phyloP scores from a whole-genome alignment of 768 basidiomycete genomes.

The Fistulinella prunicolor region DNA sequence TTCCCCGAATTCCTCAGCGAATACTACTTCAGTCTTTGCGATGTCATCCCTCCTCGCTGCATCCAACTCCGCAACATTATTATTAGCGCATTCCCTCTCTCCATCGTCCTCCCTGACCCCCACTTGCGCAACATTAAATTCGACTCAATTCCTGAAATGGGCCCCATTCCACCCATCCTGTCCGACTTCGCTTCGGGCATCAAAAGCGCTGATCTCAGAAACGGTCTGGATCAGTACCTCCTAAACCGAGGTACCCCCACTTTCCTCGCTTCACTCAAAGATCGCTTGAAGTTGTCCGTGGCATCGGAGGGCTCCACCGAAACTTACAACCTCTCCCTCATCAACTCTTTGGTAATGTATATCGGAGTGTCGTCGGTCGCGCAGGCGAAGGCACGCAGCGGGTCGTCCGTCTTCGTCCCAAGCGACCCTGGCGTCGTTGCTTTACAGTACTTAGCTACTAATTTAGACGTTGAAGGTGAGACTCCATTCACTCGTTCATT shows the following conservation, averaged over 20 bases:
- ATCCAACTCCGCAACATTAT: constrained; percentile 96
- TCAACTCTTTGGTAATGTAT: constrained; percentile 95
- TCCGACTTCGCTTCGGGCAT: constrained; percentile 88
- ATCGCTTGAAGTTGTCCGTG: constrained; percentile 58
- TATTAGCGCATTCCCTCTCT: constrained; percentile 89
- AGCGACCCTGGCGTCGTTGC: constrained; percentile 83
- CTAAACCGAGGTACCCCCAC: constrained; percentile 69
- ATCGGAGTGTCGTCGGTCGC: constrained; percentile 92
- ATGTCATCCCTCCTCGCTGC: constrained; percentile 88
- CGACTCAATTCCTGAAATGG: constrained; percentile 84
- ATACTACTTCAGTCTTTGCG: constrained; percentile 94
- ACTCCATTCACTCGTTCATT: background rate
- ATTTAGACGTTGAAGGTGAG: constrained; percentile 89
- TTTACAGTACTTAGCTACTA: constrained; percentile 76
- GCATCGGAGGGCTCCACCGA: constrained; percentile 48
- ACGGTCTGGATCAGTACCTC: constrained; percentile 81
- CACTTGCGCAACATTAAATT: constrained; percentile 72
- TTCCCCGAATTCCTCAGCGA: constrained; percentile 98
- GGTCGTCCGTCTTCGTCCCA: constrained; percentile 75
- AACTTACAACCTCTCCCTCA: constrained; percentile 80
- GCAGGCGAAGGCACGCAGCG: constrained; percentile 82
- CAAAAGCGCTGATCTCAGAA: constrained; percentile 75
- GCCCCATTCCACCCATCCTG: constrained; percentile 84
- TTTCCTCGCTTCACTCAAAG: constrained; percentile 76
- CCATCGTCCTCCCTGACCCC: constrained; percentile 80